Conservation (phyloP, 257 asterid genomes). For the Scutellaria galericulata region DNA sequence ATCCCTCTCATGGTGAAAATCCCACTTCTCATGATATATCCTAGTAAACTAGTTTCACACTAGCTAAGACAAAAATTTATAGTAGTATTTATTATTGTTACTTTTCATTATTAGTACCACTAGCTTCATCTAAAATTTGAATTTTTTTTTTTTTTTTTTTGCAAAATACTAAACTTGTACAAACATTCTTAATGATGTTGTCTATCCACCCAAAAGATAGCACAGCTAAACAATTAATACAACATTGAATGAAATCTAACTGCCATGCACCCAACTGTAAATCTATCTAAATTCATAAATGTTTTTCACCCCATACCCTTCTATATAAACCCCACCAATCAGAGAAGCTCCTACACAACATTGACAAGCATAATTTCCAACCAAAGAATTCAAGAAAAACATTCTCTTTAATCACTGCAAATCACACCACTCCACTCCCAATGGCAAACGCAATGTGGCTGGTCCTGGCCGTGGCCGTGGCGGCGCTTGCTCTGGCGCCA, state of each 20-base stretch:
- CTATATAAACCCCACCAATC: constrained; percentile 41
- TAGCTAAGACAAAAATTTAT: too few relatives aligned
- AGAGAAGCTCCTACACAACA: background rate
- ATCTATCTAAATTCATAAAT: constrained; percentile 27
- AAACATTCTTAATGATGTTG: too few relatives aligned
- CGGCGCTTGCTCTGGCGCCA: constrained; percentile 31
- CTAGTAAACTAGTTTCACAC: too few relatives aligned
- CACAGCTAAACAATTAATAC: constrained; percentile 29
- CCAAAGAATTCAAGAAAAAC: background rate
- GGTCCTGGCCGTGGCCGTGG: constrained; percentile 35
- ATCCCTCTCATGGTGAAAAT: too few relatives aligned
- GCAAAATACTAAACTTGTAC: too few relatives aligned
- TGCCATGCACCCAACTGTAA: constrained; percentile 31
- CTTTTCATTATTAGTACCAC: too few relatives aligned
- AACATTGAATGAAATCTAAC: constrained; percentile 42
- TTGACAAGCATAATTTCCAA: background rate
- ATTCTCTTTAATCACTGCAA: background rate
- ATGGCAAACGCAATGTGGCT: constrained; percentile 44
- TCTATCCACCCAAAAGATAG: background rate
- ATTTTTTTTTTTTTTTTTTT: too few relatives aligned
- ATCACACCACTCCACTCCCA: background rate
- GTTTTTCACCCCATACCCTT: constrained; percentile 24
- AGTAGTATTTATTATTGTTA: too few relatives aligned
- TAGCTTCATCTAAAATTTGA: too few relatives aligned
- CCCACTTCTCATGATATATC: too few relatives aligned